A percentile compares a stretch with the other conserved stretches of the same genome.
Evolutionary conservation across 2,329 filamentous ascomycete species (phyloP).

Genomic region (Coniochaeta sp.): DNA sequence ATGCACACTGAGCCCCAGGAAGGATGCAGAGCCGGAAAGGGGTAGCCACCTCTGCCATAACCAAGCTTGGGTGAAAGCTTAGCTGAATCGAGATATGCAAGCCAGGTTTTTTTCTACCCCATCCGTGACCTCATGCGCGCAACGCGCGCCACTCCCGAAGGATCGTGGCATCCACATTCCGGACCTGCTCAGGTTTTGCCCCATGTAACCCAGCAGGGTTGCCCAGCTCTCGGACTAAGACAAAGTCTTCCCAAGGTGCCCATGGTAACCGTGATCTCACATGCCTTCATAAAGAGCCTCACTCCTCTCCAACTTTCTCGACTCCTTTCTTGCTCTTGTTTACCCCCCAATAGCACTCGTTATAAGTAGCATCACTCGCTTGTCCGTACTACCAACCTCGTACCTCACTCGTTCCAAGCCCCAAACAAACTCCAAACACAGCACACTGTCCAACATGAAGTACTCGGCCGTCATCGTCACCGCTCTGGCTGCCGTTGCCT

Average conservation of each 20-base stretch:
- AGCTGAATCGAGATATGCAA: background rate
- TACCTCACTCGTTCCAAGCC: background rate
- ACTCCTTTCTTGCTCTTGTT: background rate
- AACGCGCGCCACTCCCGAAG: background rate
- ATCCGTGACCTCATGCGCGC: constrained; percentile 1
- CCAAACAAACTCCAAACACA: background rate
- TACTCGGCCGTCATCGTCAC: constrained; percentile 12
- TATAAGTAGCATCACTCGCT: background rate
- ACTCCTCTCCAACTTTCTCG: background rate
- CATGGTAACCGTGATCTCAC: background rate
- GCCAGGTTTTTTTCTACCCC: background rate
- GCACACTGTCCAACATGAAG: constrained; percentile 15
- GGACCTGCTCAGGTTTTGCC: background rate
- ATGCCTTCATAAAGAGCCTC: background rate
- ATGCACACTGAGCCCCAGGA: background rate
- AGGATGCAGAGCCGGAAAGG: background rate
- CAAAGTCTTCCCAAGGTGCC: background rate
- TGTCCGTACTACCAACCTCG: background rate
- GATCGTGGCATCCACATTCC: background rate
- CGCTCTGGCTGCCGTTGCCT: constrained; percentile 11
- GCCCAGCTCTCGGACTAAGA: background rate
- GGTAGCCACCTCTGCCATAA: background rate
- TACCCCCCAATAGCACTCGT: background rate
- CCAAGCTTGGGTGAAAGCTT: background rate
- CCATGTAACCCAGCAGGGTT: background rate